Conservation (phyloP, 176 grass and related monocot genomes). For the Cymbopogon citratus region DNA sequence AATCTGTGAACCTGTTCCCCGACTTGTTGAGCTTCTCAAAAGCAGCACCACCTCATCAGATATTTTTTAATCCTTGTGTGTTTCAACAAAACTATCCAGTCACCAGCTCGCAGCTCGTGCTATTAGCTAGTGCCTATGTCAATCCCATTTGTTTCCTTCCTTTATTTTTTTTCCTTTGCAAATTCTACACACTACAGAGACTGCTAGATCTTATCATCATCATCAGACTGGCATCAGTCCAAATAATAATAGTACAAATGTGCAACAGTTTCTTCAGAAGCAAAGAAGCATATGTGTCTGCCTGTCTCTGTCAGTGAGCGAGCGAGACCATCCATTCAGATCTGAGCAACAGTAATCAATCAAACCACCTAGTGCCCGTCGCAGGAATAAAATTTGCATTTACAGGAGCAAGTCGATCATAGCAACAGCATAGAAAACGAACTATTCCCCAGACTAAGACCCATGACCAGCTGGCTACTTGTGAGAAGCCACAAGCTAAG, state of each 20-base stretch:
- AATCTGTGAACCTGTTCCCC: too few relatives aligned
- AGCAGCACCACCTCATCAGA: slow-evolving; percentile 12
- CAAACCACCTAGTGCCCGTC: background rate
- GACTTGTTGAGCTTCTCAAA: slow-evolving; percentile 31
- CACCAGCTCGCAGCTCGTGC: background rate
- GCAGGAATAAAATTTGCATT: background rate
- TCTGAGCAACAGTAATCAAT: slow-evolving; percentile 23
- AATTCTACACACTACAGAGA: background rate
- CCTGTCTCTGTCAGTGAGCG: background rate
- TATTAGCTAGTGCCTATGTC: background rate
- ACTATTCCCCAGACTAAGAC: background rate
- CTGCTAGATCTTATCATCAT: background rate
- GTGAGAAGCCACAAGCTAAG: background rate
- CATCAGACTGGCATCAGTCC: background rate
- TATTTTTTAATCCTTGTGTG: slow-evolving; percentile 2
- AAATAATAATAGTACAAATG: background rate
- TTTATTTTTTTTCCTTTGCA: too few relatives aligned
- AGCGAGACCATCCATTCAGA: slow-evolving; percentile 14
- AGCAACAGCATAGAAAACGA: background rate
- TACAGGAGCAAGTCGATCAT: background rate
- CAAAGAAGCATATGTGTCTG: background rate
- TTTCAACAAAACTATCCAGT: background rate
- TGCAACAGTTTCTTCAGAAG: slow-evolving; percentile 7
- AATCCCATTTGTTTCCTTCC: background rate
- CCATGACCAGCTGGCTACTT: background rate